Evolutionary conservation across 345 rosid genomes (phyloP), one percentile per base, ranked within the genome.

Genomic region (Laguncularia racemosa): DNA sequence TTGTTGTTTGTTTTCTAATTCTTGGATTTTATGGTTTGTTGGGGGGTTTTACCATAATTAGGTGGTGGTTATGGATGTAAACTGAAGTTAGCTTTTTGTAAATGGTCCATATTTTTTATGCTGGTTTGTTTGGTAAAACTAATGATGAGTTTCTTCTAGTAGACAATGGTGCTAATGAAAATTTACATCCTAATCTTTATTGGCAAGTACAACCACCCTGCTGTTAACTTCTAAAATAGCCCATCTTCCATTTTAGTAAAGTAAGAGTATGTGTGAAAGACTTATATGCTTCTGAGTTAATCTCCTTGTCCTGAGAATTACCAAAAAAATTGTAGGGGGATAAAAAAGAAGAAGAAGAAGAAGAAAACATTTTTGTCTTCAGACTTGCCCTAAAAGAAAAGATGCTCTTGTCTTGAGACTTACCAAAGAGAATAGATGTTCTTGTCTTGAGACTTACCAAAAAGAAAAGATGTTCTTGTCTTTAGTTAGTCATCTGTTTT

Each of bases 51-150:
- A 6, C 55, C 67, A 70, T 69, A 54, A 70, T 76, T 59, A 58
- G 50, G 66, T 62, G 63, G 43, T 66, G 46, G 80, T 77, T 72
- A 78, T 59, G 63, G 80, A 67, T 60, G 40, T 60, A 73, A 65
- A 66, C 68, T 50, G 48, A 60, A 70, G 50, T 68, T 68, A 62
- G 60, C 65, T 61, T 62, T 66, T 57, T 44, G 61, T 53, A 48
- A 66, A 67, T 50, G 47, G 68, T 48, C 3, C 40, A 67, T 67
- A 82, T 68, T 47, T 78, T 71, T 48, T 82, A 48, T 68, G 54
- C 60, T 67, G 66, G 81, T 76, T 79, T 60, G 80, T 78, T 82
- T 72, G 81, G 68, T 75, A 66, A 62, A 67, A 57, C 53, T 43
- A 48, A 72, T 72, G 59, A 71, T 78, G 77, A 48, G 69, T 76